Conservation (phyloP, 305 asterid species). For the Coffea humblotiana region DNA sequence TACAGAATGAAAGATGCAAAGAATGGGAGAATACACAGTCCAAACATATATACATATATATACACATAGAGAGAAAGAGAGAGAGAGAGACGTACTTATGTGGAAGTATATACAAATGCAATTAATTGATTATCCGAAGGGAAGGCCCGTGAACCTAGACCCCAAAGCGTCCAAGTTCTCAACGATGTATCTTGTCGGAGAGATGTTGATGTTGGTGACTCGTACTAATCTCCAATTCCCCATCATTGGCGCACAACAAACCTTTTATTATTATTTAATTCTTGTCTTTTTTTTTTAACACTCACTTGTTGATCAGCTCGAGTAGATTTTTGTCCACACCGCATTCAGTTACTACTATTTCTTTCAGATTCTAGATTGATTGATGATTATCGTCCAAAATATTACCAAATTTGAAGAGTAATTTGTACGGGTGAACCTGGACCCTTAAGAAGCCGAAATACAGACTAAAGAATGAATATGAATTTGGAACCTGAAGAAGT, state of each 20-base stretch:
- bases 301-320: background rate
- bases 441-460: background rate
- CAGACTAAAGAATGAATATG: background rate
- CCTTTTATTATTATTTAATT: background rate
- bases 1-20: background rate
- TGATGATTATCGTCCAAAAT: background rate
- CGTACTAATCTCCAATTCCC: too few relatives aligned
- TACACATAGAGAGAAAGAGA: background rate
- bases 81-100: background rate
- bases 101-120: background rate
- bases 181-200: background rate
- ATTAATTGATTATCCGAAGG: background rate
- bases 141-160: slow-evolving; percentile 7
- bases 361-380: too few relatives aligned
- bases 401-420: too few relatives aligned
- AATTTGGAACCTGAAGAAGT: too few relatives aligned
- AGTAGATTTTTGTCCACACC: background rate
- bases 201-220: background rate
- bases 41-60: background rate
- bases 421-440: slow-evolving; percentile 10
- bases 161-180: slow-evolving; percentile 1
- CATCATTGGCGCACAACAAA: background rate
- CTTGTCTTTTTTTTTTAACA: too few relatives aligned
- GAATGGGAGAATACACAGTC: background rate
- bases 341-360: background rate